Conservation (phyloP, 1,284 basidiomycete species). For the Tylopilus sp. region DNA sequence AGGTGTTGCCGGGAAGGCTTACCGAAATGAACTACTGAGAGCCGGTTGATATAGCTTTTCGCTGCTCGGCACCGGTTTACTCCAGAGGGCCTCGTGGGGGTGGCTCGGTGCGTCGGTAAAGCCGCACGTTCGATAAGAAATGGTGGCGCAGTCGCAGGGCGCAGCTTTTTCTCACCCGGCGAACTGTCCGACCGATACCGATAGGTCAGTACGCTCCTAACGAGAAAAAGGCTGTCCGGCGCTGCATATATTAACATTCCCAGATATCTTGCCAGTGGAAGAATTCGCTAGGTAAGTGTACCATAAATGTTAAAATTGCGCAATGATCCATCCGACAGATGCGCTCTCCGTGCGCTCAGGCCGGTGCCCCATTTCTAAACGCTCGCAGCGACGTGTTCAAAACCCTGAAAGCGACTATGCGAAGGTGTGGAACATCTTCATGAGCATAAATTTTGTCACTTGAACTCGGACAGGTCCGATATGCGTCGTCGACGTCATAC, state of each 20-base stretch:
- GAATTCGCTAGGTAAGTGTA: neutral
- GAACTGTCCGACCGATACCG: too few species aligned
- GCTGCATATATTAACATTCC: neutral
- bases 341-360: neutral
- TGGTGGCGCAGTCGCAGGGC: neutral
- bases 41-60: slow-evolving; percentile 4
- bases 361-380: neutral
- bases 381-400: neutral
- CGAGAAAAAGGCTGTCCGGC: neutral
- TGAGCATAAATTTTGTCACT: neutral
- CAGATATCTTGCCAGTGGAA: too few species aligned
- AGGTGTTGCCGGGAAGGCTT: neutral
- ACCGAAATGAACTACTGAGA: neutral
- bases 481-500: neutral
- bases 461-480: neutral
- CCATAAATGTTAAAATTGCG: too few species aligned
- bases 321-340: neutral
- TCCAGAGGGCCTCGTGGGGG: neutral
- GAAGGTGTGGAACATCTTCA: neutral
- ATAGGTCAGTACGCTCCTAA: neutral
- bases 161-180: neutral
- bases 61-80: slow-evolving; percentile 24
- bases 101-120: too few species aligned
- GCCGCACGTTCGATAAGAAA: slow-evolving; percentile 1
- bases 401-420: neutral